These are phyloP conservation scores for Echinochloa phyllopogon DNA, from an alignment of 176 grass and related monocot genomes.

Conservation along the genomic window DNA sequence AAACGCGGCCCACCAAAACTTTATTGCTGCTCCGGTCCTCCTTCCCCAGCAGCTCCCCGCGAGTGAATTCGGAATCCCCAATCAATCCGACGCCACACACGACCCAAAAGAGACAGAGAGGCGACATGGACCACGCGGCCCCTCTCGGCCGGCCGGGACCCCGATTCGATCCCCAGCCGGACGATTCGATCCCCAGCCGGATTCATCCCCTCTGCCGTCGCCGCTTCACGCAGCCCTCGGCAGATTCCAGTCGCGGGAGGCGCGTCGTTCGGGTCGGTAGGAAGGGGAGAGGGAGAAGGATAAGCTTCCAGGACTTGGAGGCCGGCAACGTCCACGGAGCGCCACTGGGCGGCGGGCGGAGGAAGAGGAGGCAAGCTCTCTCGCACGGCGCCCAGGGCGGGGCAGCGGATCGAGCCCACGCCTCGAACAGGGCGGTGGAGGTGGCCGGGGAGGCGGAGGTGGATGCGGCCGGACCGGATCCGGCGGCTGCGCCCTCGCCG, in stretches of 20 bases:
- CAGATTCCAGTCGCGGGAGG: neutral
- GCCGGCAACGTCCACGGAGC: constrained; percentile 57
- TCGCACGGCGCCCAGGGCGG: too few relatives aligned
- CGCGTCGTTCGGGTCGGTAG: neutral
- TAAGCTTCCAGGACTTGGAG: constrained; percentile 99
- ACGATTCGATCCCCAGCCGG: too few relatives aligned
- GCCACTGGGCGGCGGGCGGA: constrained; percentile 26
- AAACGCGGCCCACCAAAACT: too few relatives aligned
- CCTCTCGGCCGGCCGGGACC: constrained; percentile 4
- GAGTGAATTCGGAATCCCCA: constrained; percentile 41
- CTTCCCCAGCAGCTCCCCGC: neutral
- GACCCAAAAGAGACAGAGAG: neutral
- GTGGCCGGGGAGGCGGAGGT: too few relatives aligned
- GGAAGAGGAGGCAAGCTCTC: constrained; percentile 35
- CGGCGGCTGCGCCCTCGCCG: too few relatives aligned
- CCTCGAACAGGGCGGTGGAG: too few relatives aligned
- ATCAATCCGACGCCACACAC: constrained; percentile 21
- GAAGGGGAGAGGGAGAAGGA: constrained; percentile 18
- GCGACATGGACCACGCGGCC: neutral
- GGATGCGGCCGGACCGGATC: too few relatives aligned
- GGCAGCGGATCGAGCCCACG: too few relatives aligned
- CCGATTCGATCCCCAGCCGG: neutral
- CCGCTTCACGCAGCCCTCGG: neutral
- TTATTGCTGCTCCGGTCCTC: neutral
- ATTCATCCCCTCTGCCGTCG: too few relatives aligned